Conservation (phyloP, 2,329 filamentous ascomycete genomes). For the Bipolaris bicolor region DNA sequence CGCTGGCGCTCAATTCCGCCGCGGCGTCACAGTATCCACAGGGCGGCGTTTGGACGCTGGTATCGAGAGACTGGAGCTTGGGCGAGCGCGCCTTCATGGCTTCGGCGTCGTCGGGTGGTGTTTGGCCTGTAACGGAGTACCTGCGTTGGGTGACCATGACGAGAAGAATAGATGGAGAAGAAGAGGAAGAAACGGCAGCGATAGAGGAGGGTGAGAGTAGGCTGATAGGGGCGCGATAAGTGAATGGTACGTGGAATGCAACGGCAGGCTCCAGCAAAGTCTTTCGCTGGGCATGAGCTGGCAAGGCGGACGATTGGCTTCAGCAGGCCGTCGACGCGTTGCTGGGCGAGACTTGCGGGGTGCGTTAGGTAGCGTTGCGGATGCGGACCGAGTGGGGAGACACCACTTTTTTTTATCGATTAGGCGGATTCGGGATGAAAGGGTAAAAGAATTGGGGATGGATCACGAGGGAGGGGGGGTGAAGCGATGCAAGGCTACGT, state of each 20-base stretch:
- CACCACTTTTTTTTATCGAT: constrained; percentile 28
- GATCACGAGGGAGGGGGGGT: background rate
- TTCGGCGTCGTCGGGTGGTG: constrained; percentile 43
- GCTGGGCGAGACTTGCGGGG: constrained; percentile 33
- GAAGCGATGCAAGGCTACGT: background rate
- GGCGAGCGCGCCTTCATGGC: constrained; percentile 43
- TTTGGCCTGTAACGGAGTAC: constrained; percentile 48
- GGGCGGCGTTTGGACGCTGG: constrained; percentile 39
- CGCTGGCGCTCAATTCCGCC: constrained; percentile 17
- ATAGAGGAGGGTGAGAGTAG: background rate
- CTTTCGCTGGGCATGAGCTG: constrained; percentile 27
- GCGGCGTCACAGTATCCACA: constrained; percentile 41
- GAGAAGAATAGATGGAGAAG: background rate
- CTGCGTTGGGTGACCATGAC: constrained; percentile 43
- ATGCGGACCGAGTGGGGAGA: constrained; percentile 22
- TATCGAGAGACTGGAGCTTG: constrained; percentile 47
- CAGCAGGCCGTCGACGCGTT: constrained; percentile 25
- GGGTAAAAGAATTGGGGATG: background rate
- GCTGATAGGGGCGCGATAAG: constrained; percentile 4
- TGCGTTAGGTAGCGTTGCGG: constrained; percentile 31
- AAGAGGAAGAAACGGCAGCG: background rate
- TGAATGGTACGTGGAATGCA: constrained; percentile 19
- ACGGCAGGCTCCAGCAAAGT: constrained; percentile 21
- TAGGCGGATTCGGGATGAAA: constrained; percentile 12
- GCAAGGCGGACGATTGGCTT: constrained; percentile 26